These are phyloP conservation scores for Debaryomyces robertsiae DNA, from an alignment of 1,139 yeast genomes.

Conservation along the genomic window DNA sequence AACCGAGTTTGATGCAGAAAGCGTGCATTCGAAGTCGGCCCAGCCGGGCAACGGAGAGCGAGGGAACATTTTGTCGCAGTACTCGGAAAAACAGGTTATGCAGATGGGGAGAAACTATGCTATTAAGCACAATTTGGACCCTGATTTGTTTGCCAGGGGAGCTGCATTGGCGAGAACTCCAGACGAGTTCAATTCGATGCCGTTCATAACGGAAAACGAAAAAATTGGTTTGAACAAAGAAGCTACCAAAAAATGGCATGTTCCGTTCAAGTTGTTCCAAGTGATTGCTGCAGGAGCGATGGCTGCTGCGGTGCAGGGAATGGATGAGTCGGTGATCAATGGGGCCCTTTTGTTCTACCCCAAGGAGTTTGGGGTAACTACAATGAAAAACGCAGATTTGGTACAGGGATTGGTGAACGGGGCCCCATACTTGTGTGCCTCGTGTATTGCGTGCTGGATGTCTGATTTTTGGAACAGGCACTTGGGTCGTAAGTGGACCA, in stretches of 20 bases:
- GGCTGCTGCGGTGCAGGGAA: slow-evolving; percentile 92
- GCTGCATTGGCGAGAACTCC: slow-evolving; percentile 80
- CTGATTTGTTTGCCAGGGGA: slow-evolving; percentile 67
- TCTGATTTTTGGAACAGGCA: slow-evolving; percentile 66
- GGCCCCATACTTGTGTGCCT: slow-evolving; percentile 79
- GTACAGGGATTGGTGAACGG: slow-evolving; percentile 75
- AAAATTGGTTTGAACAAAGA: slow-evolving; percentile 54
- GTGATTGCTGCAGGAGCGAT: slow-evolving; percentile 76
- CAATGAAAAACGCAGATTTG: slow-evolving; percentile 53
- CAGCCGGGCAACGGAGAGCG: slow-evolving; percentile 31
- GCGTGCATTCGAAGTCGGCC: slow-evolving; percentile 24
- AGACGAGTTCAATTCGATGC: slow-evolving; percentile 57
- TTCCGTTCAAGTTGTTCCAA: slow-evolving; percentile 61
- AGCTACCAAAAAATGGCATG: slow-evolving; percentile 65
- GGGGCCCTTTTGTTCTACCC: slow-evolving; percentile 83
- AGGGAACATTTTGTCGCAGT: slow-evolving; percentile 64
- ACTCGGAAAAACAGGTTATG: slow-evolving; percentile 65
- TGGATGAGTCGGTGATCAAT: slow-evolving; percentile 86
- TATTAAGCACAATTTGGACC: slow-evolving; percentile 58
- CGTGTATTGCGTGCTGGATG: slow-evolving; percentile 70
- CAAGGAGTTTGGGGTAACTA: slow-evolving; percentile 50
- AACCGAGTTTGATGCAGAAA: slow-evolving; percentile 27
- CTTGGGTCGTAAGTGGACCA: slow-evolving; percentile 74
- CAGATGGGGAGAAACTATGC: slow-evolving; percentile 75
- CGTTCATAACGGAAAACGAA: slow-evolving; percentile 60